Percentiles rank a stretch among this genome's conserved stretches.
These are phyloP conservation scores for Saccharomyces hybrid DNA, from an alignment of 1,139 yeast species.

Conservation along the genomic window DNA sequence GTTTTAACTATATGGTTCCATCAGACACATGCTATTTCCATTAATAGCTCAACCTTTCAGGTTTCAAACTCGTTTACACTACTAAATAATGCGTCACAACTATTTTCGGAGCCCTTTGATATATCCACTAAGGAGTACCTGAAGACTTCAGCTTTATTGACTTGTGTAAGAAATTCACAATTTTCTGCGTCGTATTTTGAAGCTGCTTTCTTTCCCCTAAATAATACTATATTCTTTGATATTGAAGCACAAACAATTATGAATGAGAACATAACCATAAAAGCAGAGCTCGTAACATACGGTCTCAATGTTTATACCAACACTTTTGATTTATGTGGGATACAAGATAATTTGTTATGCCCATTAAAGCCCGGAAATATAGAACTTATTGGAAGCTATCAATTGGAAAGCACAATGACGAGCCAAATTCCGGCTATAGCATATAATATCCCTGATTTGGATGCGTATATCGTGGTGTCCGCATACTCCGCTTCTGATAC, in stretches of 20 bases:
- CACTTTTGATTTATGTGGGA: constrained; percentile 56
- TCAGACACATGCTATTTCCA: not conserved
- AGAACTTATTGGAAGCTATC: constrained; percentile 52
- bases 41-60: not conserved
- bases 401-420: constrained; percentile 38
- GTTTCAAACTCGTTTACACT: not conserved
- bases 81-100: not conserved
- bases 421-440: constrained; percentile 70
- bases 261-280: constrained; percentile 66
- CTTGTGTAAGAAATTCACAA: constrained; percentile 89
- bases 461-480: constrained; percentile 77
- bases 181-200: constrained; percentile 81
- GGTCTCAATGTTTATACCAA: constrained; percentile 64
- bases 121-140: constrained; percentile 17
- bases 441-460: constrained; percentile 86
- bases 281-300: constrained; percentile 65
- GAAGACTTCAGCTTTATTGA: constrained; percentile 63
- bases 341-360: constrained; percentile 56
- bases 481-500: constrained; percentile 47
- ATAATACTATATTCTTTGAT: constrained; percentile 55
- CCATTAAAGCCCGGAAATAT: constrained; percentile 86
- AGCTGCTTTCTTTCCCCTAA: constrained; percentile 62
- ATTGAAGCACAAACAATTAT: constrained; percentile 76
- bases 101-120: not conserved
- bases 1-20: not conserved